These are phyloP conservation scores for Mycena olivaceomarginata DNA, from an alignment of 768 basidiomycete genomes.

Conservation along the genomic window DNA sequence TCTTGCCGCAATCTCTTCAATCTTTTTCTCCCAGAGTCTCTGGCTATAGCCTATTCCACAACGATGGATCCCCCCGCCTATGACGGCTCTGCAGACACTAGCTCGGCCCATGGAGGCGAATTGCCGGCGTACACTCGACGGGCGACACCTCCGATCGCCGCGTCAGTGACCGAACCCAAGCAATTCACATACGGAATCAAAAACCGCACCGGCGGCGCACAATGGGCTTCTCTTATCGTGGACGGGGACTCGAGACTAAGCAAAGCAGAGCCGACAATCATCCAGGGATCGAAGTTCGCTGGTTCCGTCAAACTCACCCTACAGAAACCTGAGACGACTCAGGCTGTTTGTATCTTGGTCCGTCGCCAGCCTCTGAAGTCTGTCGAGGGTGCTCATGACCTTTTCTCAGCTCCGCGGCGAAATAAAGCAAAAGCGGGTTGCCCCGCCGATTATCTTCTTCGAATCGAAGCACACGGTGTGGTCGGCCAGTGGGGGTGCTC, in stretches of 20 bases:
- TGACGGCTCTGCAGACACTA: no score
- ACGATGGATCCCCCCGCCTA: no score
- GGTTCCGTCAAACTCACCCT: neutral
- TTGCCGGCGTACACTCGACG: slow-evolving; percentile 34
- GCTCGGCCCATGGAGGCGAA: neutral
- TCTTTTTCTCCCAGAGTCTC: no score
- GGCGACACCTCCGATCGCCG: slow-evolving; percentile 21
- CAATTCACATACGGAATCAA: neutral
- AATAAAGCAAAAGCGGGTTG: neutral
- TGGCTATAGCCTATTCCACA: no score
- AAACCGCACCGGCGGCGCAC: neutral
- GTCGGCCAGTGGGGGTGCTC: slow-evolving; percentile 24
- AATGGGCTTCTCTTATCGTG: neutral
- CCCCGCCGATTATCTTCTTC: slow-evolving; percentile 6
- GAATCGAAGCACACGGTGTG: slow-evolving; percentile 24
- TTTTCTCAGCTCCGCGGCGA: slow-evolving; percentile 19
- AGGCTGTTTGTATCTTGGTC: neutral
- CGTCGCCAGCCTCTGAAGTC: neutral
- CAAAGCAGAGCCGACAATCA: neutral
- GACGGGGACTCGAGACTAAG: neutral
- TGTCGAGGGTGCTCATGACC: no score
- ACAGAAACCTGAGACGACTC: neutral
- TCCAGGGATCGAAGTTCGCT: neutral
- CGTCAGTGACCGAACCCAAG: neutral
- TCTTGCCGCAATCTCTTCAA: no score